A percentile compares a stretch with the other conserved stretches of the same genome.
Evolutionary conservation across 1,139 yeast genomes (phyloP).

Genomic region (Komagataea norvegica): DNA sequence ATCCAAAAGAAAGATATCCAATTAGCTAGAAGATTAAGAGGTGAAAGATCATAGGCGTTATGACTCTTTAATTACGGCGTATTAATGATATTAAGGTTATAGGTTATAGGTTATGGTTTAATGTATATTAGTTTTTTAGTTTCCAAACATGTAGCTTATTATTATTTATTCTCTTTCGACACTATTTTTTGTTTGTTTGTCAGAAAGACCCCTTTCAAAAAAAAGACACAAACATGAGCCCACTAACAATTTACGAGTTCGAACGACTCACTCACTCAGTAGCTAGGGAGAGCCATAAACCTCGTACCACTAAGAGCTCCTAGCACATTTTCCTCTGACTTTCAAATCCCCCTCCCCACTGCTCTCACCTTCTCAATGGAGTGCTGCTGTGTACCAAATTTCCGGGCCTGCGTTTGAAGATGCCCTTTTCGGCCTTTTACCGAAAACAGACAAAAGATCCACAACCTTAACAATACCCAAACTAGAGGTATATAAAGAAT

Average conservation of each 20-base stretch:
- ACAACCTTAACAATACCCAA: not conserved
- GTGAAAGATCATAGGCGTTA: slow-evolving; percentile 71
- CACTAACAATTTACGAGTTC: too few relatives aligned
- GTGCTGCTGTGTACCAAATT: not conserved
- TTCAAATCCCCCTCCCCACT: too few relatives aligned
- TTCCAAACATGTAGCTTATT: not conserved
- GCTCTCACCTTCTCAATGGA: too few relatives aligned
- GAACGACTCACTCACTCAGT: too few relatives aligned
- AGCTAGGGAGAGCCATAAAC: too few relatives aligned
- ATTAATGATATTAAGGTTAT: slow-evolving; percentile 5
- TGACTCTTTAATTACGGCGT: slow-evolving; percentile 4
- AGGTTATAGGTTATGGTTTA: slow-evolving; percentile 11
- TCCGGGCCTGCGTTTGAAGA: not conserved
- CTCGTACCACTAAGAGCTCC: too few relatives aligned
- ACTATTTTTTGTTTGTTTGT: not conserved
- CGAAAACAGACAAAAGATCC: slow-evolving; percentile 4
- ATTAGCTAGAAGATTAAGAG: slow-evolving; percentile 99
- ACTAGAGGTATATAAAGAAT: not conserved
- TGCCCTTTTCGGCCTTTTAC: slow-evolving; percentile 4
- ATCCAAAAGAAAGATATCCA: slow-evolving; percentile 99
- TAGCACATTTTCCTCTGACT: too few relatives aligned
- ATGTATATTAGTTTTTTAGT: slow-evolving; percentile 10
- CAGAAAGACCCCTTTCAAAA: not conserved
- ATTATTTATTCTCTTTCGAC: not conserved
- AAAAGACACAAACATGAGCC: too few relatives aligned